Evolutionary conservation across 768 basidiomycete genomes (phyloP).

Genomic region (Mycena kentingensis): DNA sequence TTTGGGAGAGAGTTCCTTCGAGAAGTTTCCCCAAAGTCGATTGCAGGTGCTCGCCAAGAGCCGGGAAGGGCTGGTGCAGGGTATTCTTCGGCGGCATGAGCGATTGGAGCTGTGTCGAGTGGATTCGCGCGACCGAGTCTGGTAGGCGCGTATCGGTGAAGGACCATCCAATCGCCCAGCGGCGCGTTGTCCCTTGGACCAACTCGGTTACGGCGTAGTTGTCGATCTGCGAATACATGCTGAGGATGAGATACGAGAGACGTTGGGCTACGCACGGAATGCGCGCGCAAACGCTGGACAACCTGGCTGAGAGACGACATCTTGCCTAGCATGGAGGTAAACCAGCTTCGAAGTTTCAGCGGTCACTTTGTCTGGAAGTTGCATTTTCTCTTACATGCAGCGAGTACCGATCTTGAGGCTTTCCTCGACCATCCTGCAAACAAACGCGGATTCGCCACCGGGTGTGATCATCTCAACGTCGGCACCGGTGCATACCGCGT

Average conservation of each 20-base stretch:
- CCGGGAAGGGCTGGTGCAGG: constrained; percentile 42
- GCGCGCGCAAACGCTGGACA: constrained; percentile 52
- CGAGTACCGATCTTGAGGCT: constrained; percentile 50
- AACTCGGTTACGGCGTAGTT: constrained; percentile 89
- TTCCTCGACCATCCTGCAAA: constrained; percentile 75
- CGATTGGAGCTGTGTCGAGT: constrained; percentile 45
- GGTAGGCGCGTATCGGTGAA: constrained; percentile 63
- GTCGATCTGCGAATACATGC: constrained; percentile 52
- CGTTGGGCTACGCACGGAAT: constrained; percentile 28
- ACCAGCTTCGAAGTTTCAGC: constrained; percentile 64
- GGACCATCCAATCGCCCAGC: constrained; percentile 96
- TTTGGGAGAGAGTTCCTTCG: constrained; percentile 32
- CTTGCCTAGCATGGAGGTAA: constrained; percentile 91
- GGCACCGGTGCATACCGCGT: constrained; percentile 84
- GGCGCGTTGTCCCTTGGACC: constrained; percentile 80
- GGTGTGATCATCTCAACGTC: constrained; percentile 85
- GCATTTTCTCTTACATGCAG: constrained; percentile 54
- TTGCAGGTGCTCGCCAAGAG: constrained; percentile 8
- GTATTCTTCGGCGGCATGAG: constrained; percentile 63
- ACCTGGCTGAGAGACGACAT: constrained; percentile 69
- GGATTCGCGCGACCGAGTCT: constrained; percentile 48
- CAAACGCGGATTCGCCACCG: constrained; percentile 85
- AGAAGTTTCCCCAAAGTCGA: constrained; percentile 27
- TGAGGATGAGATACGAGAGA: background rate
- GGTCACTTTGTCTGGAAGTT: background rate